Percentiles rank a stretch among this genome's conserved stretches.
phyloP scores from a whole-genome alignment of 148 eudicot species.

The Chenopodium quinoa region DNA sequence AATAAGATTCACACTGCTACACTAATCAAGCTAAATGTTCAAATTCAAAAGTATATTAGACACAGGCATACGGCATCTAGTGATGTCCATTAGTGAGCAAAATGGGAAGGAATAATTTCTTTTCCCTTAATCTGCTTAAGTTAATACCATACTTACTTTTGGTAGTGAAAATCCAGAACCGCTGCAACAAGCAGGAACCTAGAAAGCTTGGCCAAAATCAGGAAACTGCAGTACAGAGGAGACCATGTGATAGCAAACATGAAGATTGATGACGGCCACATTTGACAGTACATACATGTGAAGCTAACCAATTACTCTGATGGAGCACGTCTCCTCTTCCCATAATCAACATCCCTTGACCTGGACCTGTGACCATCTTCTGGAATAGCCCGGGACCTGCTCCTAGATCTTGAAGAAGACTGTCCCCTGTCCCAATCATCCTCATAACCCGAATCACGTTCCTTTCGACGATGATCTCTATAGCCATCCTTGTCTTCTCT shows the following conservation, averaged over 20 bases:
- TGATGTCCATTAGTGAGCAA: slow-evolving; percentile 30
- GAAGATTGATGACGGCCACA: slow-evolving; percentile 9
- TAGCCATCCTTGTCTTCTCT: slow-evolving; percentile 73
- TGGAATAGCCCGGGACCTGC: slow-evolving; percentile 65
- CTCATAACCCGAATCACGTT: slow-evolving; percentile 57
- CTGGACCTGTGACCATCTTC: slow-evolving; percentile 77
- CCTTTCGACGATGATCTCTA: slow-evolving; percentile 63
- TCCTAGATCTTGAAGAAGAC: slow-evolving; percentile 73
- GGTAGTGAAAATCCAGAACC: slow-evolving; percentile 26
- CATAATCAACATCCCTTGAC: slow-evolving; percentile 81
- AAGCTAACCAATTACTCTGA: slow-evolving; percentile 43
- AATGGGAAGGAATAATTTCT: slow-evolving; percentile 11
- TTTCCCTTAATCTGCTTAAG: slow-evolving; percentile 23
- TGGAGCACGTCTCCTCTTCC: slow-evolving; percentile 82
- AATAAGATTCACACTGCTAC: slow-evolving; percentile 33
- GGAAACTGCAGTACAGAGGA: slow-evolving; percentile 19
- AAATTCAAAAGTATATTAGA: slow-evolving; percentile 26
- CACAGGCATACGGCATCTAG: slow-evolving; percentile 27
- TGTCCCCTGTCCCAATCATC: slow-evolving; percentile 84
- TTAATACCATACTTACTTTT: slow-evolving; percentile 32
- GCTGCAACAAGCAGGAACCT: slow-evolving; percentile 31
- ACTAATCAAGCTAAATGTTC: slow-evolving; percentile 37
- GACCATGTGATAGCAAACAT: slow-evolving; percentile 15
- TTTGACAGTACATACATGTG: background rate
- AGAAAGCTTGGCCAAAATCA: slow-evolving; percentile 25